Percentiles rank a stretch among this genome's conserved stretches.
These are phyloP conservation scores for Ambrosiella beaveri DNA, from an alignment of 2,329 filamentous ascomycete genomes.

Conservation along the genomic window DNA sequence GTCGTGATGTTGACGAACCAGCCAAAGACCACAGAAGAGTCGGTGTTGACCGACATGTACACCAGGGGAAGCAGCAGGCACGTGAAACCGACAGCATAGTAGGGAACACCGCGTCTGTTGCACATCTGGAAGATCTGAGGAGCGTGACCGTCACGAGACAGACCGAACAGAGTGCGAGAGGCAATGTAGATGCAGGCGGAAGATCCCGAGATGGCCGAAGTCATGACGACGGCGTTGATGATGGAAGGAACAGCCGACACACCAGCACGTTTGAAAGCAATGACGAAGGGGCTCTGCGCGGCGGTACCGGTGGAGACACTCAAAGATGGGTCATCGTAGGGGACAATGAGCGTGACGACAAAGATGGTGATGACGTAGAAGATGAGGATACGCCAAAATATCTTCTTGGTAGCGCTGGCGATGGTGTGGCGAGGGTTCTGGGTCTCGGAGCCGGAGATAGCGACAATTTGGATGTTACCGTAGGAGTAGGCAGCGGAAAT, in stretches of 20 bases:
- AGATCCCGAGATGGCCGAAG: slow-evolving; percentile 15
- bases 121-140: slow-evolving; percentile 21
- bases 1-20: slow-evolving; percentile 28
- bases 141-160: slow-evolving; percentile 25
- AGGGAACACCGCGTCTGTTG: slow-evolving; percentile 24
- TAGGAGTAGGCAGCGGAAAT: slow-evolving; percentile 25
- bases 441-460: slow-evolving; percentile 16
- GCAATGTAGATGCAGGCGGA: slow-evolving; percentile 20
- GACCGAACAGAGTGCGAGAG: slow-evolving; percentile 24
- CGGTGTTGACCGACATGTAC: slow-evolving; percentile 24
- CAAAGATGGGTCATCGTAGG: slow-evolving; percentile 15
- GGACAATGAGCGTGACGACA: slow-evolving; percentile 17
- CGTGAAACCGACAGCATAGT: slow-evolving; percentile 22
- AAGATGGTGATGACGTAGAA: slow-evolving; percentile 17
- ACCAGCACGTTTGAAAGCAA: slow-evolving; percentile 15
- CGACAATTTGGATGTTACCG: slow-evolving; percentile 16
- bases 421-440: slow-evolving; percentile 17
- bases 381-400: slow-evolving; percentile 16
- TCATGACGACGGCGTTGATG: slow-evolving; percentile 16
- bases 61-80: slow-evolving; percentile 23
- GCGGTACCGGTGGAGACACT: slow-evolving; percentile 4
- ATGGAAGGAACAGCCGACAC: slow-evolving; percentile 15
- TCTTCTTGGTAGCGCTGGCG: slow-evolving; percentile 16
- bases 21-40: slow-evolving; percentile 22
- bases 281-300: slow-evolving; percentile 17